Conservation (phyloP, 2,329 filamentous ascomycete genomes). For the Aspergillus alliaceus region DNA sequence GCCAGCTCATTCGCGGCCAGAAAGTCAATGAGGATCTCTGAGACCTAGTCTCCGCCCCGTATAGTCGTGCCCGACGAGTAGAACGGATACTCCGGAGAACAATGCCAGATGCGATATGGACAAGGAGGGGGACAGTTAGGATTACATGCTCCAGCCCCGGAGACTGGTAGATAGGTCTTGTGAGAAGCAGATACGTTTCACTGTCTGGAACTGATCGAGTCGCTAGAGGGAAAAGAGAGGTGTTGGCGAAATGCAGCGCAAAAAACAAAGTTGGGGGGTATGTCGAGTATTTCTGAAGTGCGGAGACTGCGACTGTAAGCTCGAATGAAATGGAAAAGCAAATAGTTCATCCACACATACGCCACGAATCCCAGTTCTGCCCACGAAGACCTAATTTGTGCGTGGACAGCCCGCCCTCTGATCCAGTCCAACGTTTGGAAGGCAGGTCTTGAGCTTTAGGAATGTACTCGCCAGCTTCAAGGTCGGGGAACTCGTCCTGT, state of each 20-base stretch:
- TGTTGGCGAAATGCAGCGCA: slow-evolving; percentile 75
- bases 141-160: slow-evolving; percentile 76
- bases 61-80: slow-evolving; percentile 68
- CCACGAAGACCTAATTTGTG: slow-evolving; percentile 59
- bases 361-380: slow-evolving; percentile 73
- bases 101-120: slow-evolving; percentile 76
- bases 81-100: slow-evolving; percentile 74
- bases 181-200: slow-evolving; percentile 85
- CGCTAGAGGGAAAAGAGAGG: slow-evolving; percentile 74
- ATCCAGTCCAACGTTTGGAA: background rate
- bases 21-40: slow-evolving; percentile 45
- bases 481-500: slow-evolving; percentile 51
- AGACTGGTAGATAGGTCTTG: slow-evolving; percentile 89
- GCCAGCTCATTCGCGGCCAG: slow-evolving; percentile 73
- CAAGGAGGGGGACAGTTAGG: slow-evolving; percentile 70
- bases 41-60: slow-evolving; percentile 66
- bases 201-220: slow-evolving; percentile 71
- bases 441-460: slow-evolving; percentile 22
- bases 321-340: background rate
- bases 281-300: slow-evolving; percentile 84
- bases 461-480: slow-evolving; percentile 53
- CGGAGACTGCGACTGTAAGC: slow-evolving; percentile 55
- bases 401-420: slow-evolving; percentile 9
- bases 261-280: slow-evolving; percentile 80
- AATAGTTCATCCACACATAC: slow-evolving; percentile 48